Evolutionary conservation across 1,284 basidiomycete genomes (phyloP).

Genomic region (Irpex sp.): DNA sequence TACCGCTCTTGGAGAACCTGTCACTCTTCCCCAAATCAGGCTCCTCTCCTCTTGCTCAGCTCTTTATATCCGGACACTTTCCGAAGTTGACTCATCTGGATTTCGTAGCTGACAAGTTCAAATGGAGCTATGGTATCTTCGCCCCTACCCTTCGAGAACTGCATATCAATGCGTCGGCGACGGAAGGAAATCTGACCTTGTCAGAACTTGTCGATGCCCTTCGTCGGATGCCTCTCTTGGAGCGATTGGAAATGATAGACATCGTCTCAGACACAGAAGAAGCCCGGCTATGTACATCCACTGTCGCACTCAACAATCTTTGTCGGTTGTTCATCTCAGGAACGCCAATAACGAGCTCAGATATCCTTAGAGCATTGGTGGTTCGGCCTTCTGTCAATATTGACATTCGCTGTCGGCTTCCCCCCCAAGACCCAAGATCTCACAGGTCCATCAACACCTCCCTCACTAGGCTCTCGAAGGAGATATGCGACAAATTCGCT

Average conservation of each 20-base stretch:
- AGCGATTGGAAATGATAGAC: too few relatives aligned
- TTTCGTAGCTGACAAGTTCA: neutral
- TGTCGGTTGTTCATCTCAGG: neutral
- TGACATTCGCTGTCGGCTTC: neutral
- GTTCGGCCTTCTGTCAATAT: neutral
- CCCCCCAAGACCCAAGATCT: neutral
- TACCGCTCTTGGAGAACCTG: neutral
- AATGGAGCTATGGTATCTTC: neutral
- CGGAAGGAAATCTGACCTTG: neutral
- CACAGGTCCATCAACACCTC: neutral
- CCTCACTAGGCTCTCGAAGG: neutral
- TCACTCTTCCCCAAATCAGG: neutral
- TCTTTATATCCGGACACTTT: neutral
- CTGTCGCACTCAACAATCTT: neutral
- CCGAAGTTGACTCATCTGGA: neutral
- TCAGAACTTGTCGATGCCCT: neutral
- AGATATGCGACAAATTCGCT: neutral
- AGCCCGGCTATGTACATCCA: too few relatives aligned
- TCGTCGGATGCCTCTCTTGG: neutral
- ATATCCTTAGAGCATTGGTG: neutral
- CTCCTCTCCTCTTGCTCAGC: neutral
- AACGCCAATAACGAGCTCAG: neutral
- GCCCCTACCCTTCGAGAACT: neutral
- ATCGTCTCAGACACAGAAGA: too few relatives aligned
- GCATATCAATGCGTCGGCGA: neutral